Evolutionary conservation across 2,329 filamentous ascomycete species (phyloP), one percentile per base, ranked within the genome.

Genomic region (Ophiostoma triangulosporum): DNA sequence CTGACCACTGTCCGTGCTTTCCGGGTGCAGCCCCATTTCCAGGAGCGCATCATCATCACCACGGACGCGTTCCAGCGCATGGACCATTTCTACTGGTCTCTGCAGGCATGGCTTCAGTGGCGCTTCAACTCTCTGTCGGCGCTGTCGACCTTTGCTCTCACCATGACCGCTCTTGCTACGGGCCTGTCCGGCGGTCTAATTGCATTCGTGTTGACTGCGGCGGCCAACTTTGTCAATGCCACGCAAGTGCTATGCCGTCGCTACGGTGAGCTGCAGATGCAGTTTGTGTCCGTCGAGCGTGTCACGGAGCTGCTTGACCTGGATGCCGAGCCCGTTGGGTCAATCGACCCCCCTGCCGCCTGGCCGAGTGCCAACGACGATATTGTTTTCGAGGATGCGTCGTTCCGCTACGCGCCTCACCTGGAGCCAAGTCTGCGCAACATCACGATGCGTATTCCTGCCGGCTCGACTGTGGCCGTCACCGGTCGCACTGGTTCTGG

Each of bases 61-160:
- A 88, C 89, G 0, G 89, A 95, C 63, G 81, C 82, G 17, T 95
- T 95, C 64, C 90, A 95, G 65, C 88, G 88, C 64, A 93, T 95
- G 77, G 90, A 96, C 62, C 90, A 96, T 65, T 95, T 95, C 69
- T 95, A 94, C 69, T 95, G 89, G 85, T 86, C 83, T 55, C 74
- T 94, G 43, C 88, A 94, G 59, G 80, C 81, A 7, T 95, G 89
- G 89, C 73, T 95, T 2, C 82, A 83, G 64, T 88, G 85, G 62
- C 81, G 89, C 12, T 91, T 93, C 54, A 83, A 88, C 60, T 67
- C 73, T 8, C 68, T 90, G 6, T 88, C 88, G 0, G 85, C 84
- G 0, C 64, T 78, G 3, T 87, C 87, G 7, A 88, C 86, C 0
- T 85, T 91, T 55, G 68, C 80, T 0, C 70, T 95, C 51, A 87